phyloP scores from a whole-genome alignment of 805 yeast genomes.

The Candida namnaoensis region DNA sequence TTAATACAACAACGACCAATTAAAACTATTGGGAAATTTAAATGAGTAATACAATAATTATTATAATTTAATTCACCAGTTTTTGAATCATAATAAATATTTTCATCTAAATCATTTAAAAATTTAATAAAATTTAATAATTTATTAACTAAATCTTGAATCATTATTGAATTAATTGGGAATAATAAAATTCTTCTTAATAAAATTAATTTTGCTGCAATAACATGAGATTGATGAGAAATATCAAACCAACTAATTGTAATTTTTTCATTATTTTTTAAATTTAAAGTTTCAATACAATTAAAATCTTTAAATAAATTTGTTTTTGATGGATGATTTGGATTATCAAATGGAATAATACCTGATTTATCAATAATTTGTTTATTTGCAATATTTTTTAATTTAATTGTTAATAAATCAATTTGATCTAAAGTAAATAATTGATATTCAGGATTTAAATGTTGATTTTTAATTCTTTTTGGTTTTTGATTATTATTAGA shows the following conservation, averaged over 20 bases:
- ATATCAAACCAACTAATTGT: conserved; percentile 43
- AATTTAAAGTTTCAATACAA: conserved; percentile 4
- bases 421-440: conserved; percentile 5
- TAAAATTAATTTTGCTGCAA: conserved; percentile 27
- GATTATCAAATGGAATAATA: conserved; percentile 11
- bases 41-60: conserved; percentile 31
- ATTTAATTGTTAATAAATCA: conserved; percentile 1
- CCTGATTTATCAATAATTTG: conserved; percentile 16
- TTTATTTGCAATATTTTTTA: conserved; percentile 35
- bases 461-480: not conserved
- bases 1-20: conserved; percentile 37
- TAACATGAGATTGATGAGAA: conserved; percentile 38
- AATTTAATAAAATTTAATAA: conserved; percentile 22
- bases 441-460: not conserved
- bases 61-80: conserved; percentile 10
- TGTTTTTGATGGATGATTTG: conserved; percentile 13
- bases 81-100: too few relatives aligned
- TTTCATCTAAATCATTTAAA: conserved; percentile 13
- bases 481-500: too few relatives aligned
- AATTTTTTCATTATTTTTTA: conserved; percentile 2
- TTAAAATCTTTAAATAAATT: conserved; percentile 2
- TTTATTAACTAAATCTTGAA: conserved; percentile 25
- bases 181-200: conserved; percentile 28
- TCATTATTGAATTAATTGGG: conserved; percentile 23
- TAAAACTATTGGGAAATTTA: conserved; percentile 46